phyloP scores from a whole-genome alignment of 139 green algal species.

The Chlorella sp. region DNA sequence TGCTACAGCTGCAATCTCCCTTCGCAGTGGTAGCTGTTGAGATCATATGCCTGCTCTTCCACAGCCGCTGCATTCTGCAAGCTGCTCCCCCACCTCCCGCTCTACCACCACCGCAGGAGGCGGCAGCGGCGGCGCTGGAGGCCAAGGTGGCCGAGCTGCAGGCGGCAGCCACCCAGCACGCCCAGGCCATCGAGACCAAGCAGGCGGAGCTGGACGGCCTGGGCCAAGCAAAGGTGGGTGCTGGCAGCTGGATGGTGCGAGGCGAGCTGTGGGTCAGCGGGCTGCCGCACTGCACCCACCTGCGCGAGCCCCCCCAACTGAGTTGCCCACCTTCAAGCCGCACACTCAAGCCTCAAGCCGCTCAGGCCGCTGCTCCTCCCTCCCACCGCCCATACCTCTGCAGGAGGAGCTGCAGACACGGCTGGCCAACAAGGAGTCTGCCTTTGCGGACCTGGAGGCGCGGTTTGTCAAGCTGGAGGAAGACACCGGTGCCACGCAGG shows the following conservation, averaged over 20 bases:
- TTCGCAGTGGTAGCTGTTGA: no score
- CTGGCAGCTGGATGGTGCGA: no score
- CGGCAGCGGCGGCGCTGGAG: not conserved
- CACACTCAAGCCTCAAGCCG: no score
- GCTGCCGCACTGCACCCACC: no score
- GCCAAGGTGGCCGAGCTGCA: not conserved
- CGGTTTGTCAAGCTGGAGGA: constrained; percentile 4
- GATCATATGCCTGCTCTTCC: no score
- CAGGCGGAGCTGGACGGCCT: not conserved
- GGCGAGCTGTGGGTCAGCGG: no score
- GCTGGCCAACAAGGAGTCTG: not conserved
- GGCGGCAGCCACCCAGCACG: not conserved
- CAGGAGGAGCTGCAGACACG: not conserved
- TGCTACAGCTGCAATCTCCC: no score
- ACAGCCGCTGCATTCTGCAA: no score
- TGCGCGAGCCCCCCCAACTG: no score
- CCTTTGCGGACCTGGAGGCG: not conserved
- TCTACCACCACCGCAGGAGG: no score
- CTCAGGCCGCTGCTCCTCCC: not conserved
- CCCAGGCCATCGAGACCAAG: constrained; percentile 1
- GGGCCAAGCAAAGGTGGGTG: not conserved
- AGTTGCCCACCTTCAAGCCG: no score
- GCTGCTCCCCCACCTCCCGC: no score
- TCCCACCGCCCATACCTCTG: not conserved
- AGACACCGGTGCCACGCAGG: not conserved